Evolutionary conservation across 164 flowering plant genomes (phyloP), one percentile per base, ranked within the genome.

Genomic region (Berberis thunbergii): DNA sequence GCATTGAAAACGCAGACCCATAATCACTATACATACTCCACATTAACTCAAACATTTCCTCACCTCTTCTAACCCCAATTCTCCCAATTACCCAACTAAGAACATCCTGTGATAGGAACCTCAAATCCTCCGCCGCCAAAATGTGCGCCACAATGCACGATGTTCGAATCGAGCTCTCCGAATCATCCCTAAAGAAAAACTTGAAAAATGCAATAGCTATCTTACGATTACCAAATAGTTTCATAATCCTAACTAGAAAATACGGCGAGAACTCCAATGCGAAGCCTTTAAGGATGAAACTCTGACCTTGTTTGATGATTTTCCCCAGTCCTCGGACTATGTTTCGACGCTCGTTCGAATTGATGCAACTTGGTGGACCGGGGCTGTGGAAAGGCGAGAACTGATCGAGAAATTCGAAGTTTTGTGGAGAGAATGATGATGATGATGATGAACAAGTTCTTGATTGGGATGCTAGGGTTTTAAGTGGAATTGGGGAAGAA

Each of bases 131-230:
- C 2, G 74, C 78, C 1, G 81, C 81, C 2, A 91, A 73, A 38
- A 84, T 26, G 71, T 79, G 88, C 4, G 83, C 90, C 0, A 69
- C 81, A 1, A 78, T 12, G 45, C 89, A 87, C 70, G 84, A 83
- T 4, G 76, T 67, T 66, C 52, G 57, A 26, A 86, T 64, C 1
- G 63, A 61, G 3, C 45, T 60, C 26, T 78, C 78, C 0, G 81
- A 79, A 65, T 68, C 72, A 50, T 74, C 78, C 7, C 61, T 49
- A 64, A 80, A 88, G 0, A 71, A 72, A 11, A 77, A 67, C 67
- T 80, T 88, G 60, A 93, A 93, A 70, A 89, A 93, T 8, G 86
- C 87, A 61, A 78, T 63, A 3, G 90, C 84, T 4, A 74, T 64
- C 3, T 74, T 65, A 3, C 79, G 66, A 58, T 68, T 45, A 4